These are phyloP conservation scores for Acephala macrosclerotiorum DNA, from an alignment of 2,329 filamentous ascomycete genomes.

Conservation along the genomic window DNA sequence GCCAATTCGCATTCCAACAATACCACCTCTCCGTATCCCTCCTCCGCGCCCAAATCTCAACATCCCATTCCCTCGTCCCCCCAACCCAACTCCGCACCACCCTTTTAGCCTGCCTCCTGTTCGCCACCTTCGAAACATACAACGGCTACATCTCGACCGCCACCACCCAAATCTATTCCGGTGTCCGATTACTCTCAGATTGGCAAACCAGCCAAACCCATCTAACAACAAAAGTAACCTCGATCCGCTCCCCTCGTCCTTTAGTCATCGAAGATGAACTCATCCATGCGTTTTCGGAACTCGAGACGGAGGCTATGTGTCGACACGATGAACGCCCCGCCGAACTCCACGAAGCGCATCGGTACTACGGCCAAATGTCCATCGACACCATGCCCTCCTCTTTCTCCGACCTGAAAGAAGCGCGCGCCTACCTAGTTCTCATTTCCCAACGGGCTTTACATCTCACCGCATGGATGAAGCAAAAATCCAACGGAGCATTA, in stretches of 20 bases:
- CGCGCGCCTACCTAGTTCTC: background rate
- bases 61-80: background rate
- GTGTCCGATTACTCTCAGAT: background rate
- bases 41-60: background rate
- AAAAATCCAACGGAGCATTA: background rate
- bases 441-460: slow-evolving; percentile 2
- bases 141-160: slow-evolving; percentile 2
- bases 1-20: slow-evolving; percentile 9
- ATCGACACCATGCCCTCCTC: slow-evolving; percentile 12
- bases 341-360: slow-evolving; percentile 1
- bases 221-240: slow-evolving; percentile 2
- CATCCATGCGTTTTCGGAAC: slow-evolving; percentile 64
- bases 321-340: background rate
- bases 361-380: slow-evolving; percentile 1
- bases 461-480: slow-evolving; percentile 6
- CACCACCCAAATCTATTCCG: slow-evolving; percentile 7
- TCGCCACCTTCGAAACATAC: slow-evolving; percentile 10
- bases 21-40: slow-evolving; percentile 9
- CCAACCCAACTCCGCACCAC: background rate
- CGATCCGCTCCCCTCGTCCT: slow-evolving; percentile 10
- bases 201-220: background rate
- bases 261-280: slow-evolving; percentile 59
- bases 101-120: slow-evolving; percentile 10
- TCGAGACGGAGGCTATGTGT: slow-evolving; percentile 63
- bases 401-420: background rate